Conservation (phyloP, 495 filamentous ascomycete genomes). For the Thermothielavioides terrestris region DNA sequence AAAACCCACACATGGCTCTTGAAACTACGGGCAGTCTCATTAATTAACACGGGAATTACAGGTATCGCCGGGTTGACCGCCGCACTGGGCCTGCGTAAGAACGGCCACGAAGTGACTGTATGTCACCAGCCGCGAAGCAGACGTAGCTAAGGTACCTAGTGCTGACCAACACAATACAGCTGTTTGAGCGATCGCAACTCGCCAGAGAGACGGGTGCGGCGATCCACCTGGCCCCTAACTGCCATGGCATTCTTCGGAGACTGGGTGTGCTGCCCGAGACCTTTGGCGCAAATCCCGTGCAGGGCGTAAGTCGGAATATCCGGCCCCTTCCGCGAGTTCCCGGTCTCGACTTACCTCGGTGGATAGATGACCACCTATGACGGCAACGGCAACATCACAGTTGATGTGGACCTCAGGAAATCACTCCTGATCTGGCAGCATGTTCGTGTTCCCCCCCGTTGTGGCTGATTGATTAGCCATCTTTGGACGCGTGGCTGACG, state of each 20-base stretch:
- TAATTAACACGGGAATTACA: not conserved
- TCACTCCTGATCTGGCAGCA: not conserved
- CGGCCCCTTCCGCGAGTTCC: too few relatives aligned
- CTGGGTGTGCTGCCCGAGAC: slow-evolving; percentile 2
- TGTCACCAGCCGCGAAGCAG: too few relatives aligned
- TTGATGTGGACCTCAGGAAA: not conserved
- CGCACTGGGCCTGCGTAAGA: slow-evolving; percentile 3
- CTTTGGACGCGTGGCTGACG: not conserved
- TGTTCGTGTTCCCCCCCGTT: not conserved
- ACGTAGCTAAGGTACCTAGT: too few relatives aligned
- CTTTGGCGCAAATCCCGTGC: slow-evolving; percentile 4
- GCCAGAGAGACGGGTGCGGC: slow-evolving; percentile 4
- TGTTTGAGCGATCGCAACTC: slow-evolving; percentile 2
- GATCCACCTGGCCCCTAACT: slow-evolving; percentile 5
- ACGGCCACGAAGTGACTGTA: slow-evolving; percentile 4
- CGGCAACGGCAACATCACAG: not conserved
- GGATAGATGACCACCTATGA: slow-evolving; percentile 1
- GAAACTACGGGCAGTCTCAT: not conserved
- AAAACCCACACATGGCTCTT: too few relatives aligned
- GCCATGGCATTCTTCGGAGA: slow-evolving; percentile 1
- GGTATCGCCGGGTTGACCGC: slow-evolving; percentile 7
- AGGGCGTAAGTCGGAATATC: not conserved
- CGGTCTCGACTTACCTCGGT: not conserved
- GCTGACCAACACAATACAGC: not conserved
- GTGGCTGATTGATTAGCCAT: too few relatives aligned